These are phyloP conservation scores for Stereum hirsutum DNA, from an alignment of 1,284 basidiomycete genomes.

Conservation along the genomic window DNA sequence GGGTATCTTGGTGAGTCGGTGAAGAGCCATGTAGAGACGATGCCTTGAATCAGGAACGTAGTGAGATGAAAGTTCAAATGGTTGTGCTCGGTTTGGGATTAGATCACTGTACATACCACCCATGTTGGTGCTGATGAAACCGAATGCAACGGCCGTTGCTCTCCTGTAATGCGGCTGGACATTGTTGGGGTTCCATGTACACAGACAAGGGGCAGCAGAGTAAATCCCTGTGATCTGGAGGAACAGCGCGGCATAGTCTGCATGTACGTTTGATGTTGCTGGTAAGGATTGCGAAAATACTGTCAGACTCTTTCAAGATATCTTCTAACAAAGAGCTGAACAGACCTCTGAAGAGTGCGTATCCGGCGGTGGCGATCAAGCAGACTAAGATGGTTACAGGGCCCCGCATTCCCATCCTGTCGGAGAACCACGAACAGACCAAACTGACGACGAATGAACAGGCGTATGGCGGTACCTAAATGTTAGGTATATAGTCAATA, in stretches of 20 bases:
- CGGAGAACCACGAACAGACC: slow-evolving; percentile 29
- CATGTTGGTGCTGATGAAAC: slow-evolving; percentile 42
- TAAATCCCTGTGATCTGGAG: slow-evolving; percentile 39
- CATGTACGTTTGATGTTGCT: slow-evolving; percentile 23
- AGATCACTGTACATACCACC: no score
- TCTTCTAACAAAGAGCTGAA: no score
- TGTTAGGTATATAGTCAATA: not conserved
- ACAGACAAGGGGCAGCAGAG: slow-evolving; percentile 30
- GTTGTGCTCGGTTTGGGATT: no score
- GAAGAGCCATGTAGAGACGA: slow-evolving; percentile 16
- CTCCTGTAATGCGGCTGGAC: slow-evolving; percentile 43
- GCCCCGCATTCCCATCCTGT: slow-evolving; percentile 35
- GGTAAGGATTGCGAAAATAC: not conserved
- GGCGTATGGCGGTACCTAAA: slow-evolving; percentile 12
- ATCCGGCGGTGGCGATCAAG: slow-evolving; percentile 31
- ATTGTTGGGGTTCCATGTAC: slow-evolving; percentile 51
- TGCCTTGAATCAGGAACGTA: no score
- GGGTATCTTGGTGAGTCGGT: slow-evolving; percentile 9
- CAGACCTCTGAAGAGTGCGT: slow-evolving; percentile 36
- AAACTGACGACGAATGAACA: slow-evolving; percentile 22
- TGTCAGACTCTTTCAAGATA: no score
- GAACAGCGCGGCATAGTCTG: slow-evolving; percentile 42
- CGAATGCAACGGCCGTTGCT: slow-evolving; percentile 46
- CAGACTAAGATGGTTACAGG: slow-evolving; percentile 26
- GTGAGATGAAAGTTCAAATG: no score